Conservation (phyloP, 208 protist genomes). For the Phytomonas serpens region DNA sequence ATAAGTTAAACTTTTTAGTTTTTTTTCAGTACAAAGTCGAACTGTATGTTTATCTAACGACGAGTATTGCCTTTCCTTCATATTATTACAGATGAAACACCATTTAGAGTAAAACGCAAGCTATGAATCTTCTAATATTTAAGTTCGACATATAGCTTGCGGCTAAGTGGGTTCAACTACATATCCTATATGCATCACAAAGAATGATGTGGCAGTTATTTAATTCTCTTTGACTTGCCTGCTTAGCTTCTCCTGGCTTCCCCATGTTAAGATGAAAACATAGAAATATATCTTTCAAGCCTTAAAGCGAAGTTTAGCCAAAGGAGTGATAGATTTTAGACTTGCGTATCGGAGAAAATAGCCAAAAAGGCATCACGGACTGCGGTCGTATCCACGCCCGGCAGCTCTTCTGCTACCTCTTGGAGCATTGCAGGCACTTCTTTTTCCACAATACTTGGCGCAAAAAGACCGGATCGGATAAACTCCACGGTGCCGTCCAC, state of each 20-base stretch:
- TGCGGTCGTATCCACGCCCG: conserved; percentile 24
- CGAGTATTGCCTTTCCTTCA: neutral
- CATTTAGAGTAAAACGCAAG: neutral
- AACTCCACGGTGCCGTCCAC: conserved; percentile 67
- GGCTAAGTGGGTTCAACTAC: neutral
- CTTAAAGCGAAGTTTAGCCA: neutral
- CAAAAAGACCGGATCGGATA: conserved; percentile 32
- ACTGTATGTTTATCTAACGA: neutral
- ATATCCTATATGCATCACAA: neutral
- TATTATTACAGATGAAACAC: neutral
- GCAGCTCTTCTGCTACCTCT: conserved; percentile 40
- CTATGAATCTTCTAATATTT: neutral
- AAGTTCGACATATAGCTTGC: neutral
- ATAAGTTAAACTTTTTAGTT: neutral
- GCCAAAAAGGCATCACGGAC: conserved; percentile 20
- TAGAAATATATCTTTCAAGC: neutral
- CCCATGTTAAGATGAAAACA: neutral
- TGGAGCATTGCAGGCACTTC: conserved; percentile 60
- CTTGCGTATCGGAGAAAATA: conserved; percentile 7
- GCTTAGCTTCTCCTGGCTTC: neutral
- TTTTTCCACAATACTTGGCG: conserved; percentile 26
- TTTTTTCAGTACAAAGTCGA: neutral
- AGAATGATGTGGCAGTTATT: neutral
- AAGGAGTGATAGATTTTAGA: neutral
- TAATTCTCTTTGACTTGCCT: neutral